Evolutionary conservation across 306 rosid genomes (phyloP).

Genomic region (Cyamopsis tetragonoloba): DNA sequence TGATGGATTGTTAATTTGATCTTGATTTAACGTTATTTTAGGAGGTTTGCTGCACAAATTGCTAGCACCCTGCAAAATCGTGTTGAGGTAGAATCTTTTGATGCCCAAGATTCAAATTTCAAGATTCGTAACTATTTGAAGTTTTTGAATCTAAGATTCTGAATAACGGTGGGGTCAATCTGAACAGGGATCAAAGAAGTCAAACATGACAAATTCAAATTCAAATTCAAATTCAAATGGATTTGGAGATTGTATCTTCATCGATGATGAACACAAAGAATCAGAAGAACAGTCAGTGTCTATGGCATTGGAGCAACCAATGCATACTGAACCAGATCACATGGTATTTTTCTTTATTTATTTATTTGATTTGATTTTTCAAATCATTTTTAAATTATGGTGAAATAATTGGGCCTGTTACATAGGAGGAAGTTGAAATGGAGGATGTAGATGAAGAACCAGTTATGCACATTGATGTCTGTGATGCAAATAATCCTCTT

Average conservation of each 20-base stretch:
- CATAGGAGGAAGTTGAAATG: slow-evolving; percentile 96
- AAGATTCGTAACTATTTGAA: background rate
- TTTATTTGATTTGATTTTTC: background rate
- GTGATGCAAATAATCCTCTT: slow-evolving; percentile 63
- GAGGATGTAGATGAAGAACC: slow-evolving; percentile 75
- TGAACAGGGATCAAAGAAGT: slow-evolving; percentile 52
- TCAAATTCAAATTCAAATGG: slow-evolving; percentile 32
- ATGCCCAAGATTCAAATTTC: too few species aligned
- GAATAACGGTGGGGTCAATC: slow-evolving; percentile 19
- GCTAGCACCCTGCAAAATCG: slow-evolving; percentile 45
- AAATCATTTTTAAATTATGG: slow-evolving; percentile 1
- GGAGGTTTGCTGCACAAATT: slow-evolving; percentile 86
- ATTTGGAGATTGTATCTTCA: slow-evolving; percentile 67
- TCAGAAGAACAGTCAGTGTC: slow-evolving; percentile 70
- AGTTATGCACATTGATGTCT: slow-evolving; percentile 60
- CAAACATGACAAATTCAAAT: slow-evolving; percentile 30
- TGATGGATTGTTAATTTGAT: slow-evolving; percentile 14
- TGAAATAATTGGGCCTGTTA: slow-evolving; percentile 10
- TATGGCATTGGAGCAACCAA: slow-evolving; percentile 65
- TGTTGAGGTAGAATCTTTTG: slow-evolving; percentile 47
- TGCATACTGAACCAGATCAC: slow-evolving; percentile 42
- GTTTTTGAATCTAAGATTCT: slow-evolving; percentile 5
- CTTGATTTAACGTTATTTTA: slow-evolving; percentile 20
- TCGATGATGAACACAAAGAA: slow-evolving; percentile 70
- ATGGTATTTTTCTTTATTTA: slow-evolving; percentile 47